Base-by-base conservation (phyloP, 352 stramenopile species). In the Globisporangium parvum region DNA sequence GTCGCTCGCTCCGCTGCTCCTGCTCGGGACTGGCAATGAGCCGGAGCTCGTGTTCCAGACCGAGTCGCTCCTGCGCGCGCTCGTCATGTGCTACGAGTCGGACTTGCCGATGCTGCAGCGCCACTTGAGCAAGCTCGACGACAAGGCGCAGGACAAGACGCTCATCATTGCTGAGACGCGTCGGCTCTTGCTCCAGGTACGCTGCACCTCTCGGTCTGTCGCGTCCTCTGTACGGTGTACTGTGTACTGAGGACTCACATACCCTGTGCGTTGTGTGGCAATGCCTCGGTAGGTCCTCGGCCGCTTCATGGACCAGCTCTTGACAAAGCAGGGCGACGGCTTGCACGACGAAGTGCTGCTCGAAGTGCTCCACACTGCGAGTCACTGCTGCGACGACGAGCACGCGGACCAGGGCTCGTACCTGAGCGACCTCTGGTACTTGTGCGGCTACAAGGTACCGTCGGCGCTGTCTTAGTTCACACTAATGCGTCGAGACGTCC, bases 351-450 rank as follows among this genome's bases (percentile, higher is more conserved):
- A 91, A 40, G 57, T 68, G 20, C 46, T 91, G 26, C 51, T 91
- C 40, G 71, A 70, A 33, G 75, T 83, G 33, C 54, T 93, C 6
- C 77, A 93, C 54, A 62, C 70, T 50, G 53, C 91, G 6, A 84
- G 75, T 21, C 77, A 87, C 57, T 73, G 75, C 47, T 77, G 67
- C 9, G 56, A 77, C 35, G 66, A 81, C 5, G 60, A 85, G 3
- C 62, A 70, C 2, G 59, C 65, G 0, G 80, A 93, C 53, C 69
- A 80, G 35, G 83, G 80, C 15, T 87, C 80, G 55, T 85, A 77
- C 39, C 31, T 93, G 47, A 89, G 78, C 39, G 83, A 93, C 59
- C 53, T 91, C 23, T 90, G 78, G 77, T 62, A 77, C 53, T 57
- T 89, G 17, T 84, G 68, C 33, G 64, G 67, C 26, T 87, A 85